These are phyloP conservation scores for Brassica carinata DNA, from an alignment of 345 rosid genomes.

Conservation along the genomic window DNA sequence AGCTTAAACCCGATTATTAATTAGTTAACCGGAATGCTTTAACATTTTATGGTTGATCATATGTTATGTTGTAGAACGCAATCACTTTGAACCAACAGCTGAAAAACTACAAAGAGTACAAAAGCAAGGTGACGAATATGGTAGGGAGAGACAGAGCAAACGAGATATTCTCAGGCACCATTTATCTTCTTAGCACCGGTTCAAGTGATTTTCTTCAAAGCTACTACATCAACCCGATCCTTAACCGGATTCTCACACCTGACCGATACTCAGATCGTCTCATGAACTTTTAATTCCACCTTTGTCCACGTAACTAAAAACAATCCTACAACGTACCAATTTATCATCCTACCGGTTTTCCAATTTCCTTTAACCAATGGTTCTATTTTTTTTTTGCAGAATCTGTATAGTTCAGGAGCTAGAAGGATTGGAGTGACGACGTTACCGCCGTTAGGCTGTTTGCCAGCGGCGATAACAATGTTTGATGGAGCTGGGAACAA, in stretches of 20 bases:
- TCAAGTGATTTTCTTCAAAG: slow-evolving; percentile 86
- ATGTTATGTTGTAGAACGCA: slow-evolving; percentile 50
- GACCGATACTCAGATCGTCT: slow-evolving; percentile 76
- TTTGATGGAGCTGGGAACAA: slow-evolving; percentile 54
- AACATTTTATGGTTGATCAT: background rate
- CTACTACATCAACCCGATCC: slow-evolving; percentile 82
- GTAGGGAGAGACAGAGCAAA: slow-evolving; percentile 69
- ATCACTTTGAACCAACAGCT: slow-evolving; percentile 67
- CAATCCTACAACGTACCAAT: background rate
- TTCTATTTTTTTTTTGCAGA: slow-evolving; percentile 34
- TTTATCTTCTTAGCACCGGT: slow-evolving; percentile 73
- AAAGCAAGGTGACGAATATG: slow-evolving; percentile 47
- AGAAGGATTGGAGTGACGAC: slow-evolving; percentile 84
- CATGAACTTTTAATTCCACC: slow-evolving; percentile 50
- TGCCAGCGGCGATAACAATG: slow-evolving; percentile 76
- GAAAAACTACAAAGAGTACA: slow-evolving; percentile 68
- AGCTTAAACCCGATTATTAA: background rate
- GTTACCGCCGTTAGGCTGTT: slow-evolving; percentile 80
- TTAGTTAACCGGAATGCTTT: background rate
- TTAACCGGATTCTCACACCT: slow-evolving; percentile 63
- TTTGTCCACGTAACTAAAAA: slow-evolving; percentile 58
- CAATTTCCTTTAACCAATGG: background rate
- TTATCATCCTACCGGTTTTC: background rate
- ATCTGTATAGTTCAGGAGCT: slow-evolving; percentile 64
- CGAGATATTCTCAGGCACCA: slow-evolving; percentile 53